Conservation (phyloP, 1,139 yeast species). For the Martiniozyma asiatica region DNA sequence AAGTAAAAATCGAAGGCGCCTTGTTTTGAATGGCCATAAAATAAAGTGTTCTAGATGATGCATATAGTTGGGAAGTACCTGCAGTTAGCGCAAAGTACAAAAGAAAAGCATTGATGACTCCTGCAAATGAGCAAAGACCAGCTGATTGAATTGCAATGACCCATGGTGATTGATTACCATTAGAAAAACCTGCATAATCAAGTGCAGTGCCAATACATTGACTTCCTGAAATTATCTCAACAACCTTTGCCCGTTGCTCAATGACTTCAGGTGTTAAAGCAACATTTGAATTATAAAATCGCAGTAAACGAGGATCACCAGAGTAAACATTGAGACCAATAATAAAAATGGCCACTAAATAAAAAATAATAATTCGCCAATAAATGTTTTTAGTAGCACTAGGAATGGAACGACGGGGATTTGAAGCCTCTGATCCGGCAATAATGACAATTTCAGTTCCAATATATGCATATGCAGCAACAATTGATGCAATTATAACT, state of each 20-base stretch:
- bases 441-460: conserved; percentile 78
- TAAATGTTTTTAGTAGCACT: conserved; percentile 67
- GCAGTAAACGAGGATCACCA: conserved; percentile 59
- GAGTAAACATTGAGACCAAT: conserved; percentile 63
- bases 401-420: conserved; percentile 70
- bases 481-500: conserved; percentile 47
- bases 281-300: conserved; percentile 22
- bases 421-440: conserved; percentile 78
- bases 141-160: conserved; percentile 65
- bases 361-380: conserved; percentile 58
- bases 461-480: conserved; percentile 62
- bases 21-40: conserved; percentile 62
- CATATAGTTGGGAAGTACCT: conserved; percentile 67
- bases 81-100: conserved; percentile 69
- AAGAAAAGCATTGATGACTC: conserved; percentile 54
- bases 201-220: conserved; percentile 24
- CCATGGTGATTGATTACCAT: conserved; percentile 70
- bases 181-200: conserved; percentile 37
- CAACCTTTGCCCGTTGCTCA: conserved; percentile 10
- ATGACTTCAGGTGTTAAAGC: conserved; percentile 9
- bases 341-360: conserved; percentile 57
- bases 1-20: conserved; percentile 49
- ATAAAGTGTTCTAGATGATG: conserved; percentile 67
- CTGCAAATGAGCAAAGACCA: conserved; percentile 49
- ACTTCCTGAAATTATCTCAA: conserved; percentile 21